phyloP scores from a whole-genome alignment of 208 protist species.

The Wallacemonas collosoma region DNA sequence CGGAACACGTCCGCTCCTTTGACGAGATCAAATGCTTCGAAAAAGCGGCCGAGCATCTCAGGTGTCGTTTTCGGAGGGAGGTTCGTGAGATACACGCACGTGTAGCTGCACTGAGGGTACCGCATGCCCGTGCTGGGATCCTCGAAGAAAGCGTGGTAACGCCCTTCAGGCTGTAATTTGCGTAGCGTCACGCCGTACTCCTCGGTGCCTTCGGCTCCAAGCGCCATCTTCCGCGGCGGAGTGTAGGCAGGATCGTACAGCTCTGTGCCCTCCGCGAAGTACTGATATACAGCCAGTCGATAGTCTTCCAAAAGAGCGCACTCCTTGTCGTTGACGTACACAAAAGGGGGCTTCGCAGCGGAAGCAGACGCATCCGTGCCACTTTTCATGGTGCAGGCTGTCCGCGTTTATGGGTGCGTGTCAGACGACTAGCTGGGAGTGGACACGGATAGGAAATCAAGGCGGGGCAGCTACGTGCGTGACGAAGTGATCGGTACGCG shows the following conservation, averaged over 20 bases:
- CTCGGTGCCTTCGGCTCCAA: slow-evolving; percentile 39
- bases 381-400: neutral
- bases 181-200: slow-evolving; percentile 65
- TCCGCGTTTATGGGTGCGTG: neutral
- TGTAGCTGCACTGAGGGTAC: slow-evolving; percentile 33
- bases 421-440: neutral
- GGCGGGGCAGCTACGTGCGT: no score
- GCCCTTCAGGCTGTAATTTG: slow-evolving; percentile 64
- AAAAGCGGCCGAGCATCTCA: slow-evolving; percentile 75
- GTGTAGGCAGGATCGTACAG: slow-evolving; percentile 66
- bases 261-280: slow-evolving; percentile 62
- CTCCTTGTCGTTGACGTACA: slow-evolving; percentile 78
- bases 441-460: no score
- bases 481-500: no score
- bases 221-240: slow-evolving; percentile 53
- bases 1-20: slow-evolving; percentile 67
- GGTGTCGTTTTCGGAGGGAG: slow-evolving; percentile 71
- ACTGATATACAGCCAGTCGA: slow-evolving; percentile 59
- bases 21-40: slow-evolving; percentile 74
- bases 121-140: slow-evolving; percentile 42
- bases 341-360: slow-evolving; percentile 28
- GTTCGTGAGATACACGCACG: slow-evolving; percentile 70
- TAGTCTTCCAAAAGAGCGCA: slow-evolving; percentile 68
- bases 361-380: neutral
- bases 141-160: slow-evolving; percentile 69